Conservation (phyloP, 495 filamentous ascomycete species). For the Cercophora sp. region DNA sequence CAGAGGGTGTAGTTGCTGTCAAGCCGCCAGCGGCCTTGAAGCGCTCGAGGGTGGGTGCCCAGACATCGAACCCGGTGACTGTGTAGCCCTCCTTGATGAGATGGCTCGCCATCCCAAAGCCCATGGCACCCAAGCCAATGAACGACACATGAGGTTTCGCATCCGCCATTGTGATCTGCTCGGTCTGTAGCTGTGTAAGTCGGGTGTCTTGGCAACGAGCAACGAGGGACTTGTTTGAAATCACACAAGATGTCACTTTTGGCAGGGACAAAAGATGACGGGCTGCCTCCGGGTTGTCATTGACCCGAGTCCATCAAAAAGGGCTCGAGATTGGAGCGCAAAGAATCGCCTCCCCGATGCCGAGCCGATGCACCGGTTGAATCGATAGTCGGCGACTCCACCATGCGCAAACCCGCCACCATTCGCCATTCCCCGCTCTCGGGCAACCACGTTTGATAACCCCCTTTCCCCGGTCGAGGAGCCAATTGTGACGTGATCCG, state of each 20-base stretch:
- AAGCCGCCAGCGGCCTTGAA: conserved; percentile 65
- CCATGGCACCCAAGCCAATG: conserved; percentile 85
- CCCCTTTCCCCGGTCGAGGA: conserved; percentile 3
- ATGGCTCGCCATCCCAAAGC: conserved; percentile 80
- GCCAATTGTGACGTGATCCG: conserved; percentile 23
- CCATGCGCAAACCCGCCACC: no score
- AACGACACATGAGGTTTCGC: conserved; percentile 61
- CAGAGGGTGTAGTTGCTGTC: conserved; percentile 56
- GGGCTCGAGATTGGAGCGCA: neutral
- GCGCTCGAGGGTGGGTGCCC: conserved; percentile 63
- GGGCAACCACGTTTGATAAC: conserved; percentile 6
- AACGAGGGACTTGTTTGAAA: no score
- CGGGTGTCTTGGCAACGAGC: no score
- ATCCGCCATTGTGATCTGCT: conserved; percentile 26
- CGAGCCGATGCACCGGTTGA: conserved; percentile 19
- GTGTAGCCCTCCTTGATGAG: conserved; percentile 64
- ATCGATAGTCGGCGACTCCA: conserved; percentile 12
- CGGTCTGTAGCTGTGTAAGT: neutral
- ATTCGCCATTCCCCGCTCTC: conserved; percentile 13
- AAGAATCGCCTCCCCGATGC: conserved; percentile 4
- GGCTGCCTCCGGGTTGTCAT: conserved; percentile 5
- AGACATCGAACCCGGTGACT: conserved; percentile 75
- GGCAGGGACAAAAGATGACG: no score
- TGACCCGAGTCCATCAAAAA: neutral
- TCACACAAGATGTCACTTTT: no score